phyloP scores from a whole-genome alignment of 179 eudicot genomes.

The Pouteria campechiana region DNA sequence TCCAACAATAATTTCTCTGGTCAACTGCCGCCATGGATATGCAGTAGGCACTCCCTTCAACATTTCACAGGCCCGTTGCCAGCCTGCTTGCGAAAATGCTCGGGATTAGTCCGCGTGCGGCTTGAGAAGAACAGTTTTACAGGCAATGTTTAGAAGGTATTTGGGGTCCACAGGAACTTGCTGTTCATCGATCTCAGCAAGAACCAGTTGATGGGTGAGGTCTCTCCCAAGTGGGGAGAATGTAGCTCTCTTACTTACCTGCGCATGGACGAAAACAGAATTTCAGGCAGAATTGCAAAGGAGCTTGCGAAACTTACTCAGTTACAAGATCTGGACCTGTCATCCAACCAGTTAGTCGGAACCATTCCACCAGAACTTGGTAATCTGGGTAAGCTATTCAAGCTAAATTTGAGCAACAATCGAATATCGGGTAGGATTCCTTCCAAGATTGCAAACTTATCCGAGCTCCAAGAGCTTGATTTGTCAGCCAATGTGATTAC shows the following conservation, averaged over 20 bases:
- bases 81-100: constrained; percentile 56
- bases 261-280: constrained; percentile 42
- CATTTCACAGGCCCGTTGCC: constrained; percentile 50
- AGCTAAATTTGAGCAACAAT: constrained; percentile 40
- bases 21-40: constrained; percentile 45
- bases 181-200: constrained; percentile 28
- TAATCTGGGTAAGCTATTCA: constrained; percentile 15
- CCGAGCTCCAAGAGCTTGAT: constrained; percentile 36
- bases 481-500: constrained; percentile 38
- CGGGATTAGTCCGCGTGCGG: constrained; percentile 38
- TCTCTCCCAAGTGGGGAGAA: constrained; percentile 53
- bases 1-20: constrained; percentile 64
- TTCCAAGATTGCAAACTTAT: constrained; percentile 23
- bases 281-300: constrained; percentile 51
- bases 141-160: constrained; percentile 51
- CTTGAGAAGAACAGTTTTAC: constrained; percentile 53
- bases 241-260: constrained; percentile 33
- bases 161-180: constrained; percentile 50
- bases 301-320: constrained; percentile 43
- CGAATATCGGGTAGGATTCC: constrained; percentile 45
- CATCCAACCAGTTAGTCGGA: constrained; percentile 45
- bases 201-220: constrained; percentile 51
- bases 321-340: constrained; percentile 28
- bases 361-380: constrained; percentile 44
- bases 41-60: constrained; percentile 36